phyloP scores from a whole-genome alignment of 192 early-diverging fungal species.

The Linnemannia zychae region DNA sequence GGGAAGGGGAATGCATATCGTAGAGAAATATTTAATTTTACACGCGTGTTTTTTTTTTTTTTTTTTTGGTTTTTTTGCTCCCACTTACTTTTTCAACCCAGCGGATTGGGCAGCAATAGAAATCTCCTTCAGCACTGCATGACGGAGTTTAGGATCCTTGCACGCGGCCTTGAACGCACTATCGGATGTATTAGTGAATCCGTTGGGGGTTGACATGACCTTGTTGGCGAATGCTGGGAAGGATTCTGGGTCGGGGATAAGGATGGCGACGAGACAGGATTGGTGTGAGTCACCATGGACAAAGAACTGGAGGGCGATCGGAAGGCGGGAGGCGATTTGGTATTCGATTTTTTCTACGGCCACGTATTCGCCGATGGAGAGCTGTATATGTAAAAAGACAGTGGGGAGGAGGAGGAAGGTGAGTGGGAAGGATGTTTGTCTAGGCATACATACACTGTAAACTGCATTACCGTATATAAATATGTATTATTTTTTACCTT shows the following conservation, averaged over 20 bases:
- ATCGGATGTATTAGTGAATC: slow-evolving; percentile 24
- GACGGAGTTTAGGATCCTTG: slow-evolving; percentile 58
- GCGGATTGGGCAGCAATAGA: slow-evolving; percentile 63
- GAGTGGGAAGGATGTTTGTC: no score
- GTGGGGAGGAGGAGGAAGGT: not conserved
- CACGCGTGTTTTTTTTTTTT: no score
- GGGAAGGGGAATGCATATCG: no score
- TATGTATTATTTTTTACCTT: slow-evolving; percentile 69
- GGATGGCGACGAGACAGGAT: slow-evolving; percentile 58
- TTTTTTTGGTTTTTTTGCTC: not conserved
- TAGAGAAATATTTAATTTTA: no score
- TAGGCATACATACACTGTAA: no score
- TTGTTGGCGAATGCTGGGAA: slow-evolving; percentile 59
- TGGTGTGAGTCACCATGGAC: slow-evolving; percentile 67
- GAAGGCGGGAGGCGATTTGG: slow-evolving; percentile 12
- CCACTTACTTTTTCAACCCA: slow-evolving; percentile 54
- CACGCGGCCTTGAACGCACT: slow-evolving; percentile 65
- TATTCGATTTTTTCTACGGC: slow-evolving; percentile 82
- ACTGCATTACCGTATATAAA: no score
- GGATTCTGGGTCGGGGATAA: slow-evolving; percentile 64
- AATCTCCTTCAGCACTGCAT: slow-evolving; percentile 62
- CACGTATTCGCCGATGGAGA: slow-evolving; percentile 85
- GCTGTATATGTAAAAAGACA: slow-evolving; percentile 9
- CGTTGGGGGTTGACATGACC: slow-evolving; percentile 26
- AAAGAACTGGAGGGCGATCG: slow-evolving; percentile 59